phyloP scores from a whole-genome alignment of 2,329 filamentous ascomycete species.

The Alternaria arbusti region DNA sequence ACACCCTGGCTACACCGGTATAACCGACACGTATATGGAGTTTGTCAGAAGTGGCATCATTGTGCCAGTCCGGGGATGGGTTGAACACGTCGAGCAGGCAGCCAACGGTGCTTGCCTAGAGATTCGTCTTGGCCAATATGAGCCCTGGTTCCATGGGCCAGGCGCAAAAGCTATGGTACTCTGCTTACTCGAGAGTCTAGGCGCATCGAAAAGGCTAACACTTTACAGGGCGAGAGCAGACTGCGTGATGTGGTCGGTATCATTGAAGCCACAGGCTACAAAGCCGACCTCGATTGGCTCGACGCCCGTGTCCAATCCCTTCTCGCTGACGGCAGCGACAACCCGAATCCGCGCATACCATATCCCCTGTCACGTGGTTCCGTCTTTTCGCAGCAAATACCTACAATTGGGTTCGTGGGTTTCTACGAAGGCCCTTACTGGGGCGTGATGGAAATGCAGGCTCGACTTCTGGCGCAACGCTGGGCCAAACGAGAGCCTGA shows the following conservation, averaged over 20 bases:
- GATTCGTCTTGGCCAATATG: constrained; percentile 16
- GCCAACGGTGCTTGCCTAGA: neutral
- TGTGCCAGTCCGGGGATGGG: constrained; percentile 49
- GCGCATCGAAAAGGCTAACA: constrained; percentile 8
- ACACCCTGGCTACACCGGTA: constrained; percentile 69
- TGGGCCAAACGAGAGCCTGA: constrained; percentile 56
- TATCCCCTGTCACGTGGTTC: constrained; percentile 72
- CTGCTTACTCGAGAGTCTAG: neutral
- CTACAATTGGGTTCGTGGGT: constrained; percentile 77
- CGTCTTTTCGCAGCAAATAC: constrained; percentile 65
- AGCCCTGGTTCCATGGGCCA: constrained; percentile 18
- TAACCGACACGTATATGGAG: constrained; percentile 75
- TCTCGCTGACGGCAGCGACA: constrained; percentile 64
- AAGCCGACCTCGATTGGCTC: constrained; percentile 69
- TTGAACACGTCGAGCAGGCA: constrained; percentile 26
- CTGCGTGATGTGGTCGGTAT: constrained; percentile 58
- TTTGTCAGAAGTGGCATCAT: constrained; percentile 70
- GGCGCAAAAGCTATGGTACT: constrained; percentile 7
- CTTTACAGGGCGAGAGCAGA: constrained; percentile 3
- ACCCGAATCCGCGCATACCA: constrained; percentile 54
- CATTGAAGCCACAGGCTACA: constrained; percentile 78
- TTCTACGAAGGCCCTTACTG: constrained; percentile 87
- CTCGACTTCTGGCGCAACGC: constrained; percentile 67
- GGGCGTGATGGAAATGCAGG: constrained; percentile 88
- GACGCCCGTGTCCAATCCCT: constrained; percentile 60